Base-by-base conservation (phyloP, 768 basidiomycete genomes). In the Mycena vulgaris region DNA sequence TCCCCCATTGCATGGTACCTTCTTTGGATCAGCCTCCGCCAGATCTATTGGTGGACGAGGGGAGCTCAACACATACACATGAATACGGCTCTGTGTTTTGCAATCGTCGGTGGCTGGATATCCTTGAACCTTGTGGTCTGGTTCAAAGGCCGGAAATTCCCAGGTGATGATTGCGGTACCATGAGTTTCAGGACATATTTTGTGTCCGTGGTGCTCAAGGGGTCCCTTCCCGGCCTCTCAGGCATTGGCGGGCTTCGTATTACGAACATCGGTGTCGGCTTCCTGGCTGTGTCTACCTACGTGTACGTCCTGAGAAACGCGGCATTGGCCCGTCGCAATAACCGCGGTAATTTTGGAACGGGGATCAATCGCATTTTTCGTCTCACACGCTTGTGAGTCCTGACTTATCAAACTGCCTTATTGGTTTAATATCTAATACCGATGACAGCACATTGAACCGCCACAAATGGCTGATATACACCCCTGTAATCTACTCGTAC, bases 1-100 rank as follows among this genome's bases (percentile, higher is more conserved):
- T 61, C 59, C 13, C 59, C 59, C 45, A 61, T 61, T 9, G 30
- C 21, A n/a, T 47, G 59, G 59, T 61, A 61, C 31, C 48, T 61
- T 21, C 27, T 59, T 5, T 47, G 40, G 40, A 47, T 47, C 28
- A 59, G 47, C 21, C 10, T 13, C 10, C 40, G 21, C 19, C 8
- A 28, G 42, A 8, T 59, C 13, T 31, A 47, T 47, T 13, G 3
- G 8, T 39, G 42, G 58, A 45, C 13, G 3, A 9, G 30, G 17
- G 30, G 58, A 21, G n/a, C n/a, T n/a, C n/a, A n/a, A n/a, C n/a
- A n/a, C n/a, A 13, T 6, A 3, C 42, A 19, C 13, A 48, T 19
- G 28, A 48, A 61, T n/a, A 5, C 39, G 16, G 1, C 21, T 23
- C 10, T 61, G 45, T 47, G 30, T n/a, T n/a, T 49, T 16, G 30